Evolutionary conservation across 176 grass and related monocot genomes (phyloP).

Genomic region (Oryza longistaminata): DNA sequence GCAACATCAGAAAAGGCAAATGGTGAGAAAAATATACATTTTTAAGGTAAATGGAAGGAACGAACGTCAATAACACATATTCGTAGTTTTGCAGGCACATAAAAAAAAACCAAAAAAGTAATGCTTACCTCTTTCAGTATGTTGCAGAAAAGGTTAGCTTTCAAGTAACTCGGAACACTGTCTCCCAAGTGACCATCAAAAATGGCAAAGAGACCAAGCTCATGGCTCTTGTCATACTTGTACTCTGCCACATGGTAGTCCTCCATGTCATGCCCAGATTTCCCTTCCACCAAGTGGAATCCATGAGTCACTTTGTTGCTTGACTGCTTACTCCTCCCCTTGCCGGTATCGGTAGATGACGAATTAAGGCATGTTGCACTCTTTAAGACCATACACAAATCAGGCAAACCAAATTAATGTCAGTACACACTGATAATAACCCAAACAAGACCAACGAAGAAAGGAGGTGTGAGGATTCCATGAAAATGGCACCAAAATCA

Average conservation of each 20-base stretch:
- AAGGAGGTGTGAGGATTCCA: not conserved
- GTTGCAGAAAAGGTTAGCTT: conserved; percentile 89
- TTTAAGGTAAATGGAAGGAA: conserved; percentile 3
- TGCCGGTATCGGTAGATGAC: conserved; percentile 73
- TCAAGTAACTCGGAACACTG: conserved; percentile 84
- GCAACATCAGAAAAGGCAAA: conserved; percentile 28
- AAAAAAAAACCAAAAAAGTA: conserved; percentile 14
- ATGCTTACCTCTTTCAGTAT: conserved; percentile 74
- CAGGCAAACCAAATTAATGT: conserved; percentile 29
- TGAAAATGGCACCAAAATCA: conserved; percentile 6
- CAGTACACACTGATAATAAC: not conserved
- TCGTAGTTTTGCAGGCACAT: not conserved
- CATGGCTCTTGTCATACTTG: conserved; percentile 71
- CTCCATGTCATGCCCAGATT: conserved; percentile 99
- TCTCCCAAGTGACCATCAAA: conserved; percentile 97
- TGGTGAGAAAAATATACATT: not conserved
- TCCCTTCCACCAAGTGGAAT: conserved; percentile 96
- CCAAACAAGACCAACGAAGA: not conserved
- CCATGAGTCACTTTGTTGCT: conserved; percentile 87
- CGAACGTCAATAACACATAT: not conserved
- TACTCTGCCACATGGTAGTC: conserved; percentile 96
- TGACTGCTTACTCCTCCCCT: conserved; percentile 90
- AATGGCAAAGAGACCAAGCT: conserved; percentile 96
- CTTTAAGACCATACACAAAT: conserved; percentile 42
- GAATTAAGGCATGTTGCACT: conserved; percentile 73